These are phyloP conservation scores for Gynochthodes officinalis DNA, from an alignment of 257 asterid species.

Conservation along the genomic window DNA sequence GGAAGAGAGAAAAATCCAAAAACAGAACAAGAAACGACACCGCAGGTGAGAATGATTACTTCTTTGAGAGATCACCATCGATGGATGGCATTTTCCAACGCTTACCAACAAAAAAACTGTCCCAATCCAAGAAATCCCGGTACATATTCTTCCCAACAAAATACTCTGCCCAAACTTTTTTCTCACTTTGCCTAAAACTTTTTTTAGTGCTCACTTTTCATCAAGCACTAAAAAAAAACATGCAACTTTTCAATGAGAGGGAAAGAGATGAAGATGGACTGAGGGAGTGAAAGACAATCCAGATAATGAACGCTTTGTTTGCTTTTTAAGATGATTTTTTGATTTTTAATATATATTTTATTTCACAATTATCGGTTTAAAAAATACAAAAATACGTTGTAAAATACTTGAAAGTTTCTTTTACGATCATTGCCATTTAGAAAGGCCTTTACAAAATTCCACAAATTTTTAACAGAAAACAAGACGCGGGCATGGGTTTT, in stretches of 20 bases:
- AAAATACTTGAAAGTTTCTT: too few relatives aligned
- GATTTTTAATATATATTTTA: too few relatives aligned
- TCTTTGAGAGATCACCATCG: too few relatives aligned
- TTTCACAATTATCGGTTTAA: too few relatives aligned
- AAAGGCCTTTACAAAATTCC: slow-evolving; percentile 13
- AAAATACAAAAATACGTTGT: too few relatives aligned
- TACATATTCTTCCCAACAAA: slow-evolving; percentile 21
- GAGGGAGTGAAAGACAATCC: slow-evolving; percentile 40
- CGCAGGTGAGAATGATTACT: too few relatives aligned
- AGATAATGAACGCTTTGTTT: too few relatives aligned
- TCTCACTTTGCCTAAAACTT: slow-evolving; percentile 39
- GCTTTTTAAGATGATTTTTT: too few relatives aligned
- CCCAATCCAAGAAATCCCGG: slow-evolving; percentile 44
- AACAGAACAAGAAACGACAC: too few relatives aligned
- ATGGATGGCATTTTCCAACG: slow-evolving; percentile 10
- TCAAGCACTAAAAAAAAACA: slow-evolving; percentile 53
- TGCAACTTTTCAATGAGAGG: slow-evolving; percentile 34
- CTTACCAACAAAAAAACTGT: slow-evolving; percentile 42
- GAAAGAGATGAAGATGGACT: slow-evolving; percentile 16
- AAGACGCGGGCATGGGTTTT: slow-evolving; percentile 5
- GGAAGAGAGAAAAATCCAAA: too few relatives aligned
- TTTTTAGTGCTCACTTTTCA: slow-evolving; percentile 29
- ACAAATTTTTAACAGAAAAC: neutral
- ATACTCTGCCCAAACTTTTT: slow-evolving; percentile 28
- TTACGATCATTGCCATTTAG: slow-evolving; percentile 37